These are phyloP conservation scores for Trametes coccinea DNA, from an alignment of 768 basidiomycete species.

Conservation along the genomic window DNA sequence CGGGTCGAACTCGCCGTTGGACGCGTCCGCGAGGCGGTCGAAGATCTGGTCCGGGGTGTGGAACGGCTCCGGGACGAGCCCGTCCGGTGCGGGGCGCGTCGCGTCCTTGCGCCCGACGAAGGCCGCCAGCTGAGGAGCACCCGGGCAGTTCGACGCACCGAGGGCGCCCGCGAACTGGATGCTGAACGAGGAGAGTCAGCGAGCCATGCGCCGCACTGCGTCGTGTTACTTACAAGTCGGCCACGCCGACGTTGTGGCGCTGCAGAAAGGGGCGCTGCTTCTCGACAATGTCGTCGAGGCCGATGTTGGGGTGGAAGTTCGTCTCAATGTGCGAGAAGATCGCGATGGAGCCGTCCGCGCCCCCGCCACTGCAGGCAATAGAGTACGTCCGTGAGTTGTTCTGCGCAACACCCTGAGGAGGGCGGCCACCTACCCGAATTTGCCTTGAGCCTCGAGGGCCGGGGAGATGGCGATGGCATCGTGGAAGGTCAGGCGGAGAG, in stretches of 20 bases:
- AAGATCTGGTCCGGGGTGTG: conserved; percentile 30
- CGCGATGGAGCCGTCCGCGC: conserved; percentile 49
- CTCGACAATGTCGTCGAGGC: conserved; percentile 36
- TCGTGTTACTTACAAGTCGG: conserved; percentile 7
- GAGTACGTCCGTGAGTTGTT: no score
- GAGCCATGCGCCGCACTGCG: conserved; percentile 16
- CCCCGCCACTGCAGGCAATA: conserved; percentile 25
- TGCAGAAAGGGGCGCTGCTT: conserved; percentile 12
- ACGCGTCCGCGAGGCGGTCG: conserved; percentile 36
- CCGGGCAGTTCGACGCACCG: conserved; percentile 42
- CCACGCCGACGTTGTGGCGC: conserved; percentile 12
- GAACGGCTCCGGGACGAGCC: conserved; percentile 39
- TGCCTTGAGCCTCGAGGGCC: conserved; percentile 21
- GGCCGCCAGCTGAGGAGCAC: conserved; percentile 9
- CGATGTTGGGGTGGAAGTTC: conserved; percentile 44
- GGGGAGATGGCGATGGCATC: conserved; percentile 27
- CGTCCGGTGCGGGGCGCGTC: conserved; percentile 31
- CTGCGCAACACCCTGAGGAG: neutral
- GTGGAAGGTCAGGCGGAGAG: conserved; percentile 33
- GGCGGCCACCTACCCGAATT: conserved; percentile 18
- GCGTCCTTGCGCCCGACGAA: conserved; percentile 31
- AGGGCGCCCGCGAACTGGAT: conserved; percentile 50
- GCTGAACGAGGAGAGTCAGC: neutral
- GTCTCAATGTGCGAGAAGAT: conserved; percentile 44
- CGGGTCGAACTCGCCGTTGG: conserved; percentile 32